phyloP scores from a whole-genome alignment of 1,284 basidiomycete genomes.

The Ceratobasidium sp. region DNA sequence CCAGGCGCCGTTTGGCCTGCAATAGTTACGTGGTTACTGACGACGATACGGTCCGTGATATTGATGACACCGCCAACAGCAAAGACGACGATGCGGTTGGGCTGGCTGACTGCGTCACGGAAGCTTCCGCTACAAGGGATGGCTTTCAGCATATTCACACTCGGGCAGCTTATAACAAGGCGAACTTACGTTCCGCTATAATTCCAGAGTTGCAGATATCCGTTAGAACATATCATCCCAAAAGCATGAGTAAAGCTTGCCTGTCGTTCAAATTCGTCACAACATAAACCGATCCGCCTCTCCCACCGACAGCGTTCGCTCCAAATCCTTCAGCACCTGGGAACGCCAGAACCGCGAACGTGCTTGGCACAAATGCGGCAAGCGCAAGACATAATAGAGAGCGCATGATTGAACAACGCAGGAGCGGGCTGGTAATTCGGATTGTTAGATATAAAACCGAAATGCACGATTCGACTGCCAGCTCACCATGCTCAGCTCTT shows the following conservation, averaged over 20 bases:
- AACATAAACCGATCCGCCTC: conserved; percentile 57
- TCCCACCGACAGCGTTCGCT: conserved; percentile 57
- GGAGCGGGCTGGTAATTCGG: neutral
- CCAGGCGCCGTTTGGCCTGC: conserved; percentile 57
- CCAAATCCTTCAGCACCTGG: conserved; percentile 54
- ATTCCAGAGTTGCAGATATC: no score
- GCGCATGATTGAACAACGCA: conserved; percentile 14
- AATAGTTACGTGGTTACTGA: conserved; percentile 57
- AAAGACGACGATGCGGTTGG: conserved; percentile 58
- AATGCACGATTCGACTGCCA: neutral
- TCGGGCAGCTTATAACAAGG: neutral
- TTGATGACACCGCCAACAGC: conserved; percentile 58
- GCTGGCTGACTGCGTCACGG: conserved; percentile 58
- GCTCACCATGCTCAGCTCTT: conserved; percentile 4
- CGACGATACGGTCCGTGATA: conserved; percentile 55
- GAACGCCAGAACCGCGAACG: conserved; percentile 26
- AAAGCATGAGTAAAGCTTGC: neutral
- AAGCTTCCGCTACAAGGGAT: conserved; percentile 56
- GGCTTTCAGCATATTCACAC: neutral
- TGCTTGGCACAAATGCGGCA: conserved; percentile 7
- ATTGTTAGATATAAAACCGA: neutral
- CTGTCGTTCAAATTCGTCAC: conserved; percentile 58
- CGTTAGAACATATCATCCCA: neutral
- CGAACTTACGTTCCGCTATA: conserved; percentile 20
- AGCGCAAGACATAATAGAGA: conserved; percentile 8